These are phyloP conservation scores for Hymenochaete sp. DNA, from an alignment of 1,284 basidiomycete genomes.

Conservation along the genomic window DNA sequence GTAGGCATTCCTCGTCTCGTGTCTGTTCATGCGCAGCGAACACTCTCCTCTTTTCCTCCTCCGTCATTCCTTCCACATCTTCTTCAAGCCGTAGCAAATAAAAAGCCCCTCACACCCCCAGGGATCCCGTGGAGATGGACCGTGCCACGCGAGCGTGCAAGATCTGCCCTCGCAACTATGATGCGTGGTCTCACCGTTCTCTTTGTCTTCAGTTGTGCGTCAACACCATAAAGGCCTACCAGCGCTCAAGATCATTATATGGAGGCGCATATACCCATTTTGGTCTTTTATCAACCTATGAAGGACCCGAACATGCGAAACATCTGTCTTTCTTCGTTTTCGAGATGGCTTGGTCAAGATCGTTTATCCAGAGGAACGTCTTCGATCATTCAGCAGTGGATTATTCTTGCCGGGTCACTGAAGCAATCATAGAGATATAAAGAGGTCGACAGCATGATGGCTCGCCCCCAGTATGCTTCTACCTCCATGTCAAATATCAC, in stretches of 20 bases:
- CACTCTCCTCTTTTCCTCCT: too few relatives aligned
- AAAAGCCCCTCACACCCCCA: too few relatives aligned
- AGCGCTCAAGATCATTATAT: neutral
- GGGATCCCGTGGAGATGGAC: too few relatives aligned
- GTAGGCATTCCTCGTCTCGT: too few relatives aligned
- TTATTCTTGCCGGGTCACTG: conserved; percentile 33
- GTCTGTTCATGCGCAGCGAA: too few relatives aligned
- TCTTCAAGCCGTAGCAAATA: too few relatives aligned
- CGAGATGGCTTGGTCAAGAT: conserved; percentile 31
- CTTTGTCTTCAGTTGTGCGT: conserved; percentile 30
- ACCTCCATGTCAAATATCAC: too few relatives aligned
- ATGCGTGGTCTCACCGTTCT: conserved; percentile 54
- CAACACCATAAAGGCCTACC: conserved; percentile 7
- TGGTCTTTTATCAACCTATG: neutral
- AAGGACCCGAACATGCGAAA: neutral
- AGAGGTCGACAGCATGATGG: neutral
- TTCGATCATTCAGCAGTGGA: conserved; percentile 59
- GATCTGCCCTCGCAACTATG: conserved; percentile 57
- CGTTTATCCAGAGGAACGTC: conserved; percentile 52
- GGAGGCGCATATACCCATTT: neutral
- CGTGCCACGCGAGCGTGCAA: conserved; percentile 42
- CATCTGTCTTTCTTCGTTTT: conserved; percentile 25
- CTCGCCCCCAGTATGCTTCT: too few relatives aligned
- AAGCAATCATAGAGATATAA: conserved; percentile 10
- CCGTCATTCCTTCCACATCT: too few relatives aligned